phyloP scores from a whole-genome alignment of 768 basidiomycete genomes.

The Butyriboletus loyo region DNA sequence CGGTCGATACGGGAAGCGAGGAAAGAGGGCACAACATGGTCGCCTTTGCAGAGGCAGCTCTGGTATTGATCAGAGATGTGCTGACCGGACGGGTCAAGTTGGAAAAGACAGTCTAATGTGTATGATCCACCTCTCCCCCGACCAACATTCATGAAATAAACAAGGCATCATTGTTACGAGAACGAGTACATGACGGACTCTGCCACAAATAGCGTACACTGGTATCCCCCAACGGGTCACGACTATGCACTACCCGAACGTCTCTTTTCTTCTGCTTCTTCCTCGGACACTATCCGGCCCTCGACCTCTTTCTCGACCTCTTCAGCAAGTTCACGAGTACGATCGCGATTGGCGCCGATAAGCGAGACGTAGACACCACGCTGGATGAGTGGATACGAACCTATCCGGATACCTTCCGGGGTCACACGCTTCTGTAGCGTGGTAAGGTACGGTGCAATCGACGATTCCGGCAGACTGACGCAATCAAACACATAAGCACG shows the following conservation, averaged over 20 bases:
- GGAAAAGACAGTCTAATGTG: background rate
- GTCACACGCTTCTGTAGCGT: slow-evolving; percentile 70
- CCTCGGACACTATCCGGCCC: slow-evolving; percentile 60
- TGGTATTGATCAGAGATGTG: background rate
- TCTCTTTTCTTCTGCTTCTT: slow-evolving; percentile 58
- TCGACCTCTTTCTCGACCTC: slow-evolving; percentile 61
- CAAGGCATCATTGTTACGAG: background rate
- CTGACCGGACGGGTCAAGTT: background rate
- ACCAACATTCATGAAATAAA: background rate
- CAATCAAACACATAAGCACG: background rate
- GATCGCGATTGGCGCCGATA: slow-evolving; percentile 46
- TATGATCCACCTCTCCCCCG: background rate
- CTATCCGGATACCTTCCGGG: slow-evolving; percentile 74
- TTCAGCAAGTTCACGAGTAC: slow-evolving; percentile 52
- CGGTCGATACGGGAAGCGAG: background rate
- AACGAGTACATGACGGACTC: too few relatives aligned
- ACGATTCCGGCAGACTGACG: slow-evolving; percentile 67
- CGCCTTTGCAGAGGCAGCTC: background rate
- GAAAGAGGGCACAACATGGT: background rate
- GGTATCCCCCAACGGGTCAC: background rate
- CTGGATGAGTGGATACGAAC: slow-evolving; percentile 66
- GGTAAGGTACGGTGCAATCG: slow-evolving; percentile 85
- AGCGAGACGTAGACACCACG: slow-evolving; percentile 64
- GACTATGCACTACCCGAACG: slow-evolving; percentile 19
- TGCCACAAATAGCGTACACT: background rate